phyloP scores from a whole-genome alignment of 1,284 basidiomycete genomes.

The Pascua guehoae region DNA sequence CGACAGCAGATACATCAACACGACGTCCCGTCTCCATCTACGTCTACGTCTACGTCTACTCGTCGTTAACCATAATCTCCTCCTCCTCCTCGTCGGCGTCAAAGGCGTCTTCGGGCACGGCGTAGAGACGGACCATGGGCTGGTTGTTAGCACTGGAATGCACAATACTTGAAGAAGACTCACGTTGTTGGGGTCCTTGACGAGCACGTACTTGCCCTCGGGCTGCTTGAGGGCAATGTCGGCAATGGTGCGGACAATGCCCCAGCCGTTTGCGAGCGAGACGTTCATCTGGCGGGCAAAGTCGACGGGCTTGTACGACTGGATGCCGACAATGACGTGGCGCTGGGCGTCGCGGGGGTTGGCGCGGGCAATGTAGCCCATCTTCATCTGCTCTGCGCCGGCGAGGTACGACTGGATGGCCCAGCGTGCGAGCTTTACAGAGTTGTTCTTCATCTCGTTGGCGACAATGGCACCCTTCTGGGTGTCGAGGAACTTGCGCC shows the following conservation, averaged over 20 bases:
- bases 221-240: constrained; percentile 91
- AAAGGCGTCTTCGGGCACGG: constrained; percentile 83
- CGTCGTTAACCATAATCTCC: constrained; percentile 45
- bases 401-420: constrained; percentile 93
- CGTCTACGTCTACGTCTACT: constrained; percentile 5
- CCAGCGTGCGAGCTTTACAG: constrained; percentile 96
- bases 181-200: constrained; percentile 96
- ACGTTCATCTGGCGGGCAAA: constrained; percentile 95
- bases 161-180: constrained; percentile 34
- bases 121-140: constrained; percentile 90
- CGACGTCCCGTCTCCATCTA: constrained; percentile 10
- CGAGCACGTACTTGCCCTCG: constrained; percentile 91
- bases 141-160: constrained; percentile 39
- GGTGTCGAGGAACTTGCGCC: constrained; percentile 91
- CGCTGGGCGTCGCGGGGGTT: constrained; percentile 91
- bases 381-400: constrained; percentile 95
- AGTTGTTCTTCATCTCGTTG: constrained; percentile 99
- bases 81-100: constrained; percentile 77
- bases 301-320: constrained; percentile 89
- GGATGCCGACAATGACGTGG: constrained; percentile 92
- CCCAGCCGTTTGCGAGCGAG: constrained; percentile 94
- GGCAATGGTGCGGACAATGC: constrained; percentile 89
- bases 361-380: constrained; percentile 88
- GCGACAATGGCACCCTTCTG: constrained; percentile 97
- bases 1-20: constrained; percentile 14